Evolutionary conservation across 768 basidiomycete species (phyloP), one percentile per base, ranked within the genome.

Genomic region (Termitomyces bulborhizus): DNA sequence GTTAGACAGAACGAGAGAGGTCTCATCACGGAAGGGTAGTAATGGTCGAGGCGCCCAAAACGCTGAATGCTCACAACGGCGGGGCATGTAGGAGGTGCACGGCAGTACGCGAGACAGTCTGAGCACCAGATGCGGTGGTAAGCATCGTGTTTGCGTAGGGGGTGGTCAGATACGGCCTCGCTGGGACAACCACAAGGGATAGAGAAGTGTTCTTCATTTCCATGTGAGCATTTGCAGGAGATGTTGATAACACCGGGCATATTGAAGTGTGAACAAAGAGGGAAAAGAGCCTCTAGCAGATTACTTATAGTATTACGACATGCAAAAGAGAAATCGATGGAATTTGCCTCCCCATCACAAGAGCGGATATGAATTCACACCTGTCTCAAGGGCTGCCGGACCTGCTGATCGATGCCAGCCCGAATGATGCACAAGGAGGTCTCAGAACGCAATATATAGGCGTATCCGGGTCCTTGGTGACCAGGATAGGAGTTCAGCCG

Each of bases 141-240:
- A 34, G 69, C 70, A 57, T 71, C 69, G 50, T 68, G 63, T 39
- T 32, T 37, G 51, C 65, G 54, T 66, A 71, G 64, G 34, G 68
- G 68, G 50, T 72, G 67, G 36, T 60, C 53, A n/a, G 63, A 59
- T 11, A 55, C 51, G 27, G 57, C 62, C 51, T 65, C 62, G 56
- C 70, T 72, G 31, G 63, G 63, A 51, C 72, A 73, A 6, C 70
- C 70, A 57, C 72, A 72, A 44, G 71, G 68, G n/a, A 67, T 59
- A 44, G 67, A 61, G 53, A 62, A 70, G 54, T 73, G 71, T 18
- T 46, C 60, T 6, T 55, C 48, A 8, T 62, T 55, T 11, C 43
- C 34, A 40, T 67, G 61, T 12, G 56, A 37, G 57, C 68, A 69
- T 26, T 58, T 54, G 57, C 63, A 65, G 8, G 55, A 21, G 34